A percentile compares a stretch with the other conserved stretches of the same genome.
These are phyloP conservation scores for Pisolithus microcarpus DNA, from an alignment of 768 basidiomycete genomes.

Conservation along the genomic window DNA sequence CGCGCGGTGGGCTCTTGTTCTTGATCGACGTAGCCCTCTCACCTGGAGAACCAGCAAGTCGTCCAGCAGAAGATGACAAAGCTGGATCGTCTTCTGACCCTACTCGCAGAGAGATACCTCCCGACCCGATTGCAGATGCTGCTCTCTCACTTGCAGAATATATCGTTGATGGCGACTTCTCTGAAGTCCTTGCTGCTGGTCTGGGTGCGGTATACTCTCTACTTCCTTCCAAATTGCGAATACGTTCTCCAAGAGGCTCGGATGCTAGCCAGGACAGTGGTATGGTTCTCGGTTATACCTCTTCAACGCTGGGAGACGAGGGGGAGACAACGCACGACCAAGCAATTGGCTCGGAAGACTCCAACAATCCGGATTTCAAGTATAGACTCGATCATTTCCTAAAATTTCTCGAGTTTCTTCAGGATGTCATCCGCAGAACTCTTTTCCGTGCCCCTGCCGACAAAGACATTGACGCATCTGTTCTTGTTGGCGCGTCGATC, in stretches of 20 bases:
- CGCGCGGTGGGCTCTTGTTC: constrained; percentile 86
- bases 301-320: constrained; percentile 48
- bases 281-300: constrained; percentile 69
- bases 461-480: constrained; percentile 45
- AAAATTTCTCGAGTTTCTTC: constrained; percentile 84
- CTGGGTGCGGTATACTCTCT: constrained; percentile 89
- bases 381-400: constrained; percentile 81
- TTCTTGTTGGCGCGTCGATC: constrained; percentile 71
- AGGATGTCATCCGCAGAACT: constrained; percentile 79
- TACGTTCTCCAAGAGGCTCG: constrained; percentile 41
- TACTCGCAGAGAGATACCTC: constrained; percentile 9
- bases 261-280: constrained; percentile 37
- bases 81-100: constrained; percentile 17
- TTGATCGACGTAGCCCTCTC: constrained; percentile 95
- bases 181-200: constrained; percentile 93
- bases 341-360: constrained; percentile 68
- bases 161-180: constrained; percentile 94
- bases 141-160: constrained; percentile 86
- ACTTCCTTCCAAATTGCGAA: constrained; percentile 79
- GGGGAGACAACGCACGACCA: constrained; percentile 45
- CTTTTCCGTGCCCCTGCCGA: constrained; percentile 31
- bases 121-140: constrained; percentile 77
- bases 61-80: constrained; percentile 31
- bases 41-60: constrained; percentile 48
- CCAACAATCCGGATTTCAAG: constrained; percentile 68